These are phyloP conservation scores for Eucalyptus virginea DNA, from an alignment of 345 rosid genomes.

Conservation along the genomic window DNA sequence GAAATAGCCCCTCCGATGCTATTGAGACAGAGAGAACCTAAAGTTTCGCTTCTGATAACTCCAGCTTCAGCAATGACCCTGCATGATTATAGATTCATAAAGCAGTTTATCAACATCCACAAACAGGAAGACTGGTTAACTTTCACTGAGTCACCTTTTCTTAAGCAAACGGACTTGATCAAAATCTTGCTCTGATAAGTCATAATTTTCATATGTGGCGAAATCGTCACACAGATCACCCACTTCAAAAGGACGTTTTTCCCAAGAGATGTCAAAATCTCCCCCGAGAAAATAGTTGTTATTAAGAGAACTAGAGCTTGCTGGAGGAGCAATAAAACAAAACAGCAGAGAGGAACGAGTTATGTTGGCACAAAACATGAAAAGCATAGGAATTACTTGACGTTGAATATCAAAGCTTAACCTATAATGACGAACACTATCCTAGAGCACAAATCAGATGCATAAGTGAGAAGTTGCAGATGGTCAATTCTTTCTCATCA, in stretches of 20 bases:
- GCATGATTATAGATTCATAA: background rate
- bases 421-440: background rate
- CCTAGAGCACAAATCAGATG: background rate
- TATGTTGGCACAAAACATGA: background rate
- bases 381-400: background rate
- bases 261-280: conserved; percentile 21
- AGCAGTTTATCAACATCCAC: background rate
- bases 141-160: conserved; percentile 32
- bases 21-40: background rate
- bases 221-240: conserved; percentile 14
- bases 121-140: background rate
- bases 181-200: conserved; percentile 20
- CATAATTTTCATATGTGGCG: conserved; percentile 9
- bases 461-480: background rate
- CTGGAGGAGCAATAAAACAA: conserved; percentile 2
- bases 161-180: conserved; percentile 10
- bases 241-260: conserved; percentile 11
- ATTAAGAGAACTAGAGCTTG: background rate
- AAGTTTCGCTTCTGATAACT: background rate
- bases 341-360: conserved; percentile 9
- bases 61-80: background rate
- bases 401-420: background rate
- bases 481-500: background rate
- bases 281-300: background rate
- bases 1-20: background rate